phyloP scores from a whole-genome alignment of 768 basidiomycete genomes.

The Lactarius vividus region DNA sequence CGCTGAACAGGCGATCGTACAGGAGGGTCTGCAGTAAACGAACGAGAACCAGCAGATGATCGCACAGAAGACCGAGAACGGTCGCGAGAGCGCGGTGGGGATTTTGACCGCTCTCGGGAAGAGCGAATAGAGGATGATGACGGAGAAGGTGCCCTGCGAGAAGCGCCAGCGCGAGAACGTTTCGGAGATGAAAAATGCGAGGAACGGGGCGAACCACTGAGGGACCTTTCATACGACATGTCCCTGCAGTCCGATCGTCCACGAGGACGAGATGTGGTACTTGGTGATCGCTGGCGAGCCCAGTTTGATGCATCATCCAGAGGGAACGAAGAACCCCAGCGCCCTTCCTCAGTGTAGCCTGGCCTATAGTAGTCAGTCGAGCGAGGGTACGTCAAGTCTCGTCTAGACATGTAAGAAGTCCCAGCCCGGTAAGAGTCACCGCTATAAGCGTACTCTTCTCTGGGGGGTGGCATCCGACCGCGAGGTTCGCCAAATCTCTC shows the following conservation, averaged over 20 bases:
- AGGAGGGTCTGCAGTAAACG: constrained; percentile 20
- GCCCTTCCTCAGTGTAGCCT: constrained; percentile 37
- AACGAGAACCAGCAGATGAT: constrained; percentile 57
- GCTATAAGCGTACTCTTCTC: constrained; percentile 35
- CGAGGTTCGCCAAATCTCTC: constrained; percentile 24
- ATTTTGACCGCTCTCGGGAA: constrained; percentile 37
- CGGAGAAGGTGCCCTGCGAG: constrained; percentile 24
- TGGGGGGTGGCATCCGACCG: constrained; percentile 20
- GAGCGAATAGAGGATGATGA: constrained; percentile 35
- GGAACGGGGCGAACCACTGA: constrained; percentile 24
- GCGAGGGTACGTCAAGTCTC: constrained; percentile 38
- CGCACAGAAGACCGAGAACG: constrained; percentile 46
- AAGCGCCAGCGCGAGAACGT: constrained; percentile 23
- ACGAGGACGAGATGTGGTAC: constrained; percentile 16
- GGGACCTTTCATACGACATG: constrained; percentile 21
- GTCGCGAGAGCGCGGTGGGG: constrained; percentile 27
- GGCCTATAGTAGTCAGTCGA: constrained; percentile 53
- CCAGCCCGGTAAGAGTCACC: constrained; percentile 53
- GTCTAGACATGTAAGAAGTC: constrained; percentile 38
- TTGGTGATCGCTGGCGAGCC: constrained; percentile 17
- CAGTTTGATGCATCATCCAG: constrained; percentile 31
- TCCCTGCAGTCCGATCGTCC: constrained; percentile 22
- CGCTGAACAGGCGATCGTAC: constrained; percentile 16
- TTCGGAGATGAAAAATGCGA: constrained; percentile 26
- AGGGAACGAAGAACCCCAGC: constrained; percentile 34